phyloP scores from a whole-genome alignment of 2,329 filamentous ascomycete species.

The Ilyonectria robusta region DNA sequence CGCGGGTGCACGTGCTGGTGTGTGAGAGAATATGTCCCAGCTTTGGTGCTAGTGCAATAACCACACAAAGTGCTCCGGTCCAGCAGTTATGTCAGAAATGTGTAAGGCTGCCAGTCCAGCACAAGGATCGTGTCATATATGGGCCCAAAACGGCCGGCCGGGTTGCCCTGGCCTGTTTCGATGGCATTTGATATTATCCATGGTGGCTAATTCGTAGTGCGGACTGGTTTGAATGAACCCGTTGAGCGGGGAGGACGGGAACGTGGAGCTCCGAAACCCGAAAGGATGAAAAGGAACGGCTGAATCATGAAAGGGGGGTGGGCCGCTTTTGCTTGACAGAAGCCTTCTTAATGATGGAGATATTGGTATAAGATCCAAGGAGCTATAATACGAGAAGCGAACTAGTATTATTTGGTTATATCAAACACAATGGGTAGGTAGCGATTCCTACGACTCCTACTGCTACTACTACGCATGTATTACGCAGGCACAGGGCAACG shows the following conservation, averaged over 20 bases:
- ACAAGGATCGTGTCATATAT: conserved; percentile 4
- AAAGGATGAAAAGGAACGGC: not conserved
- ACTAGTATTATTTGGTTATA: conserved; percentile 1
- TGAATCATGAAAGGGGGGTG: conserved; percentile 10
- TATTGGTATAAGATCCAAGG: conserved; percentile 7
- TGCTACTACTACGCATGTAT: not conserved
- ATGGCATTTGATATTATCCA: not conserved
- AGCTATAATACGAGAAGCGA: conserved; percentile 15
- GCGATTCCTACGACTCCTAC: not conserved
- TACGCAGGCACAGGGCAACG: not conserved
- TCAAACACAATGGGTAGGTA: not conserved
- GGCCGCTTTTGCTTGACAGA: not conserved
- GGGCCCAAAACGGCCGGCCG: conserved; percentile 11
- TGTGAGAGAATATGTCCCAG: conserved; percentile 26
- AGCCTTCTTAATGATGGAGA: conserved; percentile 9
- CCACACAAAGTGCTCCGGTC: not conserved
- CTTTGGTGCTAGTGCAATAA: conserved; percentile 12
- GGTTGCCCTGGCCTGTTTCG: conserved; percentile 17
- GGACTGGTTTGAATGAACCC: not conserved
- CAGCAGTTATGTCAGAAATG: conserved; percentile 15
- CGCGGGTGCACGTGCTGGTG: conserved; percentile 24
- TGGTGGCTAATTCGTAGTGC: not conserved
- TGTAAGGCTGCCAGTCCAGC: conserved; percentile 17
- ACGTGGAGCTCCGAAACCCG: not conserved
- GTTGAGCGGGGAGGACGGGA: not conserved